Base-by-base conservation (phyloP, 2,329 filamentous ascomycete species). In the Arthrobotrys iridis region DNA sequence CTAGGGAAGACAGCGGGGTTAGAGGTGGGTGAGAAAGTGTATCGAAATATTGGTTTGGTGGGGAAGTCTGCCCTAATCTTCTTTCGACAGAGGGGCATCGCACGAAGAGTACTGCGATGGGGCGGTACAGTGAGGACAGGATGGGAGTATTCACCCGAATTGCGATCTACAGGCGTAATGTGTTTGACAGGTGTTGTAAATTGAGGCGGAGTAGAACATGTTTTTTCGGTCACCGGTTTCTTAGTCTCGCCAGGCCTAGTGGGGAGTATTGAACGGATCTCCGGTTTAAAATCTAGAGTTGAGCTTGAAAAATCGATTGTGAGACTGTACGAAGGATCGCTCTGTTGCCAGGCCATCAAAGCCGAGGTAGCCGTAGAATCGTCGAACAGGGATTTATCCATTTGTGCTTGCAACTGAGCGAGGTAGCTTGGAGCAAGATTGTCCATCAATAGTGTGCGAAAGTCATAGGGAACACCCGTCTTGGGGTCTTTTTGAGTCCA, bases 141-240 rank as follows among this genome's bases (percentile, higher is more conserved):
- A 46, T 46, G 43, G 13, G 43, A 46, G 43, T 46, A 46, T 46
- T 46, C 43, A 46, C 43, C 43, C 43, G 43, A 46, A 22, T 46
- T 46, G 11, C 43, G 43, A 46, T 46, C n/a, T 18, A 46, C n/a
- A 46, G 43, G 43, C 24, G 6, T 46, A 5, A 46, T 46, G 15
- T 46, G 18, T 22, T 22, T 46, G 43, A 46, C 15, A 18, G 43
- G 43, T 4, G 43, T 46, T 15, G 43, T 46, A 46, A 46, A 46
- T 24, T 22, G 43, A 46, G 43, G 43, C 43, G 43, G 43, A 46
- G 43, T 46, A 18, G 43, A 1, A 46, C 43, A 22, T 3, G 13
- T 22, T 4, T 46, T 46, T 46, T 46, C 43, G 43, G 28, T n/a
- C 3, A 43, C 40, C n/a, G 2, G 40, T 13, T 13, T 43, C 20